Evolutionary conservation across 2,329 filamentous ascomycete species (phyloP).

Genomic region (Penicillium sp.): DNA sequence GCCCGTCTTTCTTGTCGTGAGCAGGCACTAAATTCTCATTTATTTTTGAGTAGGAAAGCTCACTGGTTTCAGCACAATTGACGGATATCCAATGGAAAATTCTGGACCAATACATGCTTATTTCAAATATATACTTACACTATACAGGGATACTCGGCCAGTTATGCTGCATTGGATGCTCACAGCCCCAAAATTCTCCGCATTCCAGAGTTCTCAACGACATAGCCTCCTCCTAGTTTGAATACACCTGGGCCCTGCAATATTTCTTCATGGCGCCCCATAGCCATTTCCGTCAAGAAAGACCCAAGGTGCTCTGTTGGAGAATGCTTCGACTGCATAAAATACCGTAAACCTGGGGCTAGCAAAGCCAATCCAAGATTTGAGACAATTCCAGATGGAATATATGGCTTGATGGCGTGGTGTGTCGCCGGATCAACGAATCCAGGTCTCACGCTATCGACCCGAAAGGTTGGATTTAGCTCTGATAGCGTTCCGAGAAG

Average conservation of each 20-base stretch:
- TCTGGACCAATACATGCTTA: not conserved
- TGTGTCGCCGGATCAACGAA: conserved; percentile 55
- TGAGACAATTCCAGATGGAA: conserved; percentile 15
- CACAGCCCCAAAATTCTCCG: conserved; percentile 15
- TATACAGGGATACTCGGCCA: not conserved
- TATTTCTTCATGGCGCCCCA: conserved; percentile 12
- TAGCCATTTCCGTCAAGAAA: conserved; percentile 50
- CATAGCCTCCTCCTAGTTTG: conserved; percentile 13
- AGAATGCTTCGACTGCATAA: conserved; percentile 25
- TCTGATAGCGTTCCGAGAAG: conserved; percentile 55
- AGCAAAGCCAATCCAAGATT: conserved; percentile 24
- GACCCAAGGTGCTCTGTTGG: conserved; percentile 50
- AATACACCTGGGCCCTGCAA: conserved; percentile 13
- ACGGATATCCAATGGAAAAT: not conserved
- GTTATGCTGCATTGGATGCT: not conserved
- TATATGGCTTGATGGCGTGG: conserved; percentile 38
- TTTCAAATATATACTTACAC: not conserved
- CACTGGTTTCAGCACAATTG: not conserved
- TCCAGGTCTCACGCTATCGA: conserved; percentile 59
- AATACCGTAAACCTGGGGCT: conserved; percentile 17
- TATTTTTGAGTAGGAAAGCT: not conserved
- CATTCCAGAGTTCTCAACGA: conserved; percentile 18
- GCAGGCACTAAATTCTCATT: too few relatives aligned
- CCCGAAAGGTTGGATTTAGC: conserved; percentile 46
- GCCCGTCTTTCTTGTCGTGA: not conserved